These are phyloP conservation scores for Fragilariopsis cylindrus DNA, from an alignment of 108 stramenopile species.

Conservation along the genomic window DNA sequence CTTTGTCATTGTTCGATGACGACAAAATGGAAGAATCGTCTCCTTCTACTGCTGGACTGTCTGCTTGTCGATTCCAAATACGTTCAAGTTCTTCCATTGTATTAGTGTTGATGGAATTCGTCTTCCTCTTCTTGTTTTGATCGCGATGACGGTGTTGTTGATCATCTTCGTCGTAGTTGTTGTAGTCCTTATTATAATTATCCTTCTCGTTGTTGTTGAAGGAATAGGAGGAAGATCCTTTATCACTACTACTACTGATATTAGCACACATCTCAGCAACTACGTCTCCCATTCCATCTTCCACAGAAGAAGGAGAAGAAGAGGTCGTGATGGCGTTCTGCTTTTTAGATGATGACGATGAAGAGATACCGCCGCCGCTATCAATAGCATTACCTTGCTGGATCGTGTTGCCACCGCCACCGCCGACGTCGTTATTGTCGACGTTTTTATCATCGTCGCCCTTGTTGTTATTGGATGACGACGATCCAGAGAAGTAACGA, in stretches of 20 bases:
- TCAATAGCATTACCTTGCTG: too few relatives aligned
- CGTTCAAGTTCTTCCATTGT: constrained; percentile 10
- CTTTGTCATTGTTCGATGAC: not conserved
- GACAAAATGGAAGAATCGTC: too few relatives aligned
- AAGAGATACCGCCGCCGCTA: too few relatives aligned
- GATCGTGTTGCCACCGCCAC: not conserved
- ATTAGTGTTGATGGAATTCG: not conserved
- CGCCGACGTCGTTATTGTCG: not conserved
- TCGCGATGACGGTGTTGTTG: not conserved
- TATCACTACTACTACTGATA: too few relatives aligned
- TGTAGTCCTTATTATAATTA: not conserved
- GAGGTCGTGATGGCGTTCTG: too few relatives aligned
- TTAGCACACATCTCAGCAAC: too few relatives aligned
- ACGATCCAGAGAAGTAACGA: too few relatives aligned
- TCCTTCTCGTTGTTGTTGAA: not conserved
- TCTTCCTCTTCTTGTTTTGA: not conserved
- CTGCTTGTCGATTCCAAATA: not conserved
- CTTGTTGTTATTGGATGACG: not conserved
- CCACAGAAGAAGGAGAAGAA: too few relatives aligned
- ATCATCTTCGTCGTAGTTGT: not conserved
- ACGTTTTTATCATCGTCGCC: not conserved
- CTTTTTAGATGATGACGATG: too few relatives aligned
- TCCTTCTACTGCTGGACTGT: too few relatives aligned
- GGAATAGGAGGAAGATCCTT: too few relatives aligned
- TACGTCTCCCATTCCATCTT: too few relatives aligned